Base-by-base conservation (phyloP, 805 yeast genomes). In the Ogataea minuta region DNA sequence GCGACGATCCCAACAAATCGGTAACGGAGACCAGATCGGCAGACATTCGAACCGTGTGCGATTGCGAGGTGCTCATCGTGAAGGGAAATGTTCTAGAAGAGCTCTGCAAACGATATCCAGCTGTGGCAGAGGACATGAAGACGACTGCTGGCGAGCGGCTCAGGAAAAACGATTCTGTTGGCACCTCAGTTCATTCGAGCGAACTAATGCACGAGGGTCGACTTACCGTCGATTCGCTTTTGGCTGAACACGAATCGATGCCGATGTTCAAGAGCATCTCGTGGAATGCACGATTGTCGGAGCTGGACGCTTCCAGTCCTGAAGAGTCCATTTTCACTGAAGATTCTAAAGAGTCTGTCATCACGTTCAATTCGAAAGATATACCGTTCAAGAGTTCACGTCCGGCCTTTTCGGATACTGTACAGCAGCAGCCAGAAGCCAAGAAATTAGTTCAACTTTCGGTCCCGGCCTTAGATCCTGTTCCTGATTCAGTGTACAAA, bases 11-110 rank as follows among this genome's bases (percentile, higher is more conserved):
- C 56, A 62, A 31, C 52, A 54, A 11, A 36, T 47, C 8, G 43
- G 39, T 25, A 32, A 43, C 37, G 51, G 62, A 49, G 30, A 53
- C 57, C 6, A 61, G 90, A 48, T 72, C 80, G 29, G 90, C 89
- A 0, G 76, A 76, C 42, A 78, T 84, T 23, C 66, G 89, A 43
- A 70, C 88, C 0, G 73, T 80, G 9, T 65, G 79, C 4, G 68
- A 72, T 13, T 76, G 79, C 16, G 85, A 81, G 41, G 68, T 82
- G 29, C 62, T 84, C 34, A 77, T 79, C 10, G 72, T 83, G 9
- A 72, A 77, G 28, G 74, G 77, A n/a, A 70, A 71, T 21, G 71
- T 72, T 14, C 58, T 83, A 39, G 72, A 75, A 46, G 63, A 60
- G n/a, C 57, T 84, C 19, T 76, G 84, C 52, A 57, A 63, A 5